Conservation (phyloP, 495 filamentous ascomycete species). For the Tricharina praecox region DNA sequence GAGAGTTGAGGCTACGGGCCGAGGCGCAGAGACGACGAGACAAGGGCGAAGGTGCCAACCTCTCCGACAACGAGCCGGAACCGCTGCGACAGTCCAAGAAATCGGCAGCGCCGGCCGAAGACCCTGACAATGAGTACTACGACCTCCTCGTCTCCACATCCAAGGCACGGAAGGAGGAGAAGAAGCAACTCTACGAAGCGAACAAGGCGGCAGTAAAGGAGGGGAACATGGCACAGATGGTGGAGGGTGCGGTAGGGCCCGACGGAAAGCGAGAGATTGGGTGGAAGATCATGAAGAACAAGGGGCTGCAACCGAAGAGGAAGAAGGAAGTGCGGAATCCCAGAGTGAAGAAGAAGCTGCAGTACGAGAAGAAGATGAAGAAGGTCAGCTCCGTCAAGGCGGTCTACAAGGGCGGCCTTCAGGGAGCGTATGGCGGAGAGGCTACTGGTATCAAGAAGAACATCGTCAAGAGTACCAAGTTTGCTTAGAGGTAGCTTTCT, state of each 20-base stretch:
- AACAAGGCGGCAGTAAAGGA: conserved; percentile 26
- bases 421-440: conserved; percentile 86
- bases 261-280: conserved; percentile 69
- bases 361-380: conserved; percentile 85
- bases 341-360: conserved; percentile 91
- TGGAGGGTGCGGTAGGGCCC: conserved; percentile 31
- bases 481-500: too few species aligned
- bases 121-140: conserved; percentile 70
- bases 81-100: conserved; percentile 25
- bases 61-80: conserved; percentile 48
- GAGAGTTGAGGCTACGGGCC: conserved; percentile 64
- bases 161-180: conserved; percentile 54
- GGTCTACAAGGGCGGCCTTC: conserved; percentile 64
- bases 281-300: conserved; percentile 92
- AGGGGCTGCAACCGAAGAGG: conserved; percentile 71
- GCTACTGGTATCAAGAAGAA: conserved; percentile 87
- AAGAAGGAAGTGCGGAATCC: conserved; percentile 91
- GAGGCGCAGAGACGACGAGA: conserved; percentile 75
- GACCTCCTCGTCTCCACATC: conserved; percentile 58
- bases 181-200: conserved; percentile 38
- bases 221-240: conserved; percentile 30
- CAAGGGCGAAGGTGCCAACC: conserved; percentile 39
- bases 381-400: conserved; percentile 71
- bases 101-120: conserved; percentile 28
- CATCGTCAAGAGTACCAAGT: conserved; percentile 81